These are phyloP conservation scores for Malassezia psittaci DNA, from an alignment of 1,284 basidiomycete species.

Conservation along the genomic window DNA sequence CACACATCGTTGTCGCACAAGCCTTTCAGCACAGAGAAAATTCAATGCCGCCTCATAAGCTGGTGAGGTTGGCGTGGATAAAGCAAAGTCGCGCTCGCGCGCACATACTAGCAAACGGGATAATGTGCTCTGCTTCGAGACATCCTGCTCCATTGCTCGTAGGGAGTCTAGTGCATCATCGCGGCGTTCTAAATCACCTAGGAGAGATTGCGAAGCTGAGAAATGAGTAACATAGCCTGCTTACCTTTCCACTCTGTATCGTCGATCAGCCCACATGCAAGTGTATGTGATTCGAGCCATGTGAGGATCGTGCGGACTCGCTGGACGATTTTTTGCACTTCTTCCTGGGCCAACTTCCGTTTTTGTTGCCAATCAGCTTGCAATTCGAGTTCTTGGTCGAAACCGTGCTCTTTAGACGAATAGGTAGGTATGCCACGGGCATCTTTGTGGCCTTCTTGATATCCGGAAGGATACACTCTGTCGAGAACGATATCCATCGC, in stretches of 20 bases:
- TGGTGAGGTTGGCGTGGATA: conserved; percentile 11
- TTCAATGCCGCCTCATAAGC: conserved; percentile 44
- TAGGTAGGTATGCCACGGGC: conserved; percentile 5
- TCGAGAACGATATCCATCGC: conserved; percentile 66
- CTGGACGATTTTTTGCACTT: conserved; percentile 17
- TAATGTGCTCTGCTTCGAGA: neutral
- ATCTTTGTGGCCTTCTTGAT: conserved; percentile 41
- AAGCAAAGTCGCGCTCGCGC: conserved; percentile 8
- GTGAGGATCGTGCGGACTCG: conserved; percentile 9
- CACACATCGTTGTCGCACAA: conserved; percentile 70
- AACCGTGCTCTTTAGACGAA: conserved; percentile 44
- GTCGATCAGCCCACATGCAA: conserved; percentile 1
- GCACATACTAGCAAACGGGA: conserved; percentile 5
- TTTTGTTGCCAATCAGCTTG: conserved; percentile 59
- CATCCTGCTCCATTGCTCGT: neutral
- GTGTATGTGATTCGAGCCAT: conserved; percentile 17
- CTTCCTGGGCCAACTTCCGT: conserved; percentile 14
- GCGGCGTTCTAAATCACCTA: conserved; percentile 12
- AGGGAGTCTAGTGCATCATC: conserved; percentile 16
- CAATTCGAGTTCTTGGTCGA: conserved; percentile 55
- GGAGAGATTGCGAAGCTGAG: neutral
- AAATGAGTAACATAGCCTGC: neutral
- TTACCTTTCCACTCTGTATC: neutral
- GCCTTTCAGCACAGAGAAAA: conserved; percentile 63
- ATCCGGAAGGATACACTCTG: conserved; percentile 53